Conservation (phyloP, 768 basidiomycete genomes). For the Panaeolus papilionaceus region DNA sequence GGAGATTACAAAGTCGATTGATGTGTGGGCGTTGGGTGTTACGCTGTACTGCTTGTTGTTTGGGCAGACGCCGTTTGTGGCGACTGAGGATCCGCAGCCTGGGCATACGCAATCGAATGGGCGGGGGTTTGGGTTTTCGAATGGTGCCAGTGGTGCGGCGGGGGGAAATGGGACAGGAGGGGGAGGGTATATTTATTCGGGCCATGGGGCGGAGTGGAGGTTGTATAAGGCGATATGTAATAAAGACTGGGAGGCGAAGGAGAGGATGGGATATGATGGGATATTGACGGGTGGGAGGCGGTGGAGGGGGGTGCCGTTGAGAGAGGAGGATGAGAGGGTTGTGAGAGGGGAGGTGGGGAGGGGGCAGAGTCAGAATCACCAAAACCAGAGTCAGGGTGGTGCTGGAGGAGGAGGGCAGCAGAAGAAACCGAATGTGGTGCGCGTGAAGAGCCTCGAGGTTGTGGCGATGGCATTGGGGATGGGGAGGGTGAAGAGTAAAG, state of each 20-base stretch:
- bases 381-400: background rate
- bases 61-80: constrained; percentile 78
- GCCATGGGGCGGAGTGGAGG: constrained; percentile 9
- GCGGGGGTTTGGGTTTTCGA: background rate
- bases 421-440: background rate
- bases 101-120: background rate
- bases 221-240: constrained; percentile 83
- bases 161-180: background rate
- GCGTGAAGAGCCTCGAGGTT: background rate
- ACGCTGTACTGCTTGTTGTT: constrained; percentile 95
- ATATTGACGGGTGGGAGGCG: constrained; percentile 68
- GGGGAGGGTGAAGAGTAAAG: constrained; percentile 5
- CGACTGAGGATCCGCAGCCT: constrained; percentile 4
- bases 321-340: constrained; percentile 6
- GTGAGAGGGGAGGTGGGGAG: background rate
- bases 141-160: background rate
- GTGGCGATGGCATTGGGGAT: constrained; percentile 5
- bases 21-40: constrained; percentile 97
- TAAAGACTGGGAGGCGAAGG: constrained; percentile 71
- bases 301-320: constrained; percentile 33
- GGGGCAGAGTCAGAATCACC: too few relatives aligned
- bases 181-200: constrained; percentile 1
- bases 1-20: constrained; percentile 90
- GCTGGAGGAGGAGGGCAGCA: background rate
- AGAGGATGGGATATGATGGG: constrained; percentile 74